Percentiles rank a stretch among this genome's conserved stretches.
Conservation (phyloP, 192 early-diverging fungal genomes). For the Coemansia sp. region DNA sequence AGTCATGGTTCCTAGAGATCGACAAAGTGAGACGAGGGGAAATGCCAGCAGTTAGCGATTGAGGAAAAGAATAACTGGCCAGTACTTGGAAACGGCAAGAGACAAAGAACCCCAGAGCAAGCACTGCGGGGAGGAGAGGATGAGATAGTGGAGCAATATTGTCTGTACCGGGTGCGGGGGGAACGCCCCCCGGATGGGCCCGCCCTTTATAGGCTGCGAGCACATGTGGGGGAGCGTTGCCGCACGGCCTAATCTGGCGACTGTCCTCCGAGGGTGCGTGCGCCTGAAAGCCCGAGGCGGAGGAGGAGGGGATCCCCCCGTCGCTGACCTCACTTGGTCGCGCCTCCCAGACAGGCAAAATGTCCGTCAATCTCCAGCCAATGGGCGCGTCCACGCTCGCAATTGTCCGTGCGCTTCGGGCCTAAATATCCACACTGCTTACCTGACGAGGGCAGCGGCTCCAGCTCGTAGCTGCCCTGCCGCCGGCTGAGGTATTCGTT, state of each 20-base stretch:
- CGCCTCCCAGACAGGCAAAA: slow-evolving; percentile 4
- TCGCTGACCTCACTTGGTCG: not conserved
- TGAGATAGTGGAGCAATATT: no score
- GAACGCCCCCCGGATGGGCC: no score
- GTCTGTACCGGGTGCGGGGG: no score
- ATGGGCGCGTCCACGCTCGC: not conserved
- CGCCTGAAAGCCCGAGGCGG: no score
- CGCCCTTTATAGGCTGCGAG: no score
- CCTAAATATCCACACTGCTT: slow-evolving; percentile 10
- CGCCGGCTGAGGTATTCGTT: not conserved
- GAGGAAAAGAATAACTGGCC: no score
- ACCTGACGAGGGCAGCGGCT: slow-evolving; percentile 12
- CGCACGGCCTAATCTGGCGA: no score
- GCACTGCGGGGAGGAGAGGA: no score
- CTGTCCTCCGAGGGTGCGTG: no score
- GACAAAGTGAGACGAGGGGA: not conserved
- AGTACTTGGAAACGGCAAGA: no score
- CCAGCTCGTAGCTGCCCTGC: slow-evolving; percentile 34
- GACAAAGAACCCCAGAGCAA: no score
- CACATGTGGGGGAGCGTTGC: no score
- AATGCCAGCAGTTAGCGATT: not conserved
- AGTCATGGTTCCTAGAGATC: slow-evolving; percentile 31
- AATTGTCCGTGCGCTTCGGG: not conserved
- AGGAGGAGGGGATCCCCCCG: slow-evolving; percentile 7
- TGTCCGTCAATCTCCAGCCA: slow-evolving; percentile 5